Evolutionary conservation across 192 early-diverging fungal species (phyloP).

Genomic region (Coemansia sp.): DNA sequence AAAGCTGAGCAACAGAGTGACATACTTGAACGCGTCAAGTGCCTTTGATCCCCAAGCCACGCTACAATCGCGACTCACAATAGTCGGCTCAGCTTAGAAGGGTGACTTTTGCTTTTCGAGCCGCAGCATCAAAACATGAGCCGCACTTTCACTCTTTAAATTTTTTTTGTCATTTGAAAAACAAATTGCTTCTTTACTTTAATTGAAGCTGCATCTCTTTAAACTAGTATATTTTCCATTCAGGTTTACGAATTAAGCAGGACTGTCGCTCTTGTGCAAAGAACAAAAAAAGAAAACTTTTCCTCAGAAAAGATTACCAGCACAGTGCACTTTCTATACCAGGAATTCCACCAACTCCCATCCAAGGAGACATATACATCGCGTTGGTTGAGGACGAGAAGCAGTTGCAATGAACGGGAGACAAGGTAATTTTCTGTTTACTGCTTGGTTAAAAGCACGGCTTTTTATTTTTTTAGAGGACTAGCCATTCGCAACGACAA

Average conservation of each 20-base stretch:
- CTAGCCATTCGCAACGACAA: background rate
- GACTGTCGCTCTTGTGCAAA: background rate
- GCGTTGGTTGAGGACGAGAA: background rate
- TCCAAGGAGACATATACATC: background rate
- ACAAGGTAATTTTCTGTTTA: constrained; percentile 31
- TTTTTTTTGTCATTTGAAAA: background rate
- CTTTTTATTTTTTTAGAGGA: background rate
- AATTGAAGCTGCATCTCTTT: constrained; percentile 4
- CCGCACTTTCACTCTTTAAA: background rate
- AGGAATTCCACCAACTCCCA: background rate
- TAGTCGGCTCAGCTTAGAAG: background rate
- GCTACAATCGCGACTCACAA: background rate
- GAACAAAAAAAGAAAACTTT: background rate
- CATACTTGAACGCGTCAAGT: background rate
- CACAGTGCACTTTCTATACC: background rate
- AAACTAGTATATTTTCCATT: background rate
- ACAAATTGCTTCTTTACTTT: background rate
- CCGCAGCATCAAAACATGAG: background rate
- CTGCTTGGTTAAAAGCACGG: background rate
- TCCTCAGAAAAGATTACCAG: background rate
- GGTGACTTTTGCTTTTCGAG: background rate
- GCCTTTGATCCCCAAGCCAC: too few relatives aligned
- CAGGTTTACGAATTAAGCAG: background rate
- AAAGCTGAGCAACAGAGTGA: too few relatives aligned
- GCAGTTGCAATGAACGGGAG: constrained; percentile 38